Evolutionary conservation across 495 filamentous ascomycete genomes (phyloP).

Genomic region (Podospora bellae-mahoneyi): DNA sequence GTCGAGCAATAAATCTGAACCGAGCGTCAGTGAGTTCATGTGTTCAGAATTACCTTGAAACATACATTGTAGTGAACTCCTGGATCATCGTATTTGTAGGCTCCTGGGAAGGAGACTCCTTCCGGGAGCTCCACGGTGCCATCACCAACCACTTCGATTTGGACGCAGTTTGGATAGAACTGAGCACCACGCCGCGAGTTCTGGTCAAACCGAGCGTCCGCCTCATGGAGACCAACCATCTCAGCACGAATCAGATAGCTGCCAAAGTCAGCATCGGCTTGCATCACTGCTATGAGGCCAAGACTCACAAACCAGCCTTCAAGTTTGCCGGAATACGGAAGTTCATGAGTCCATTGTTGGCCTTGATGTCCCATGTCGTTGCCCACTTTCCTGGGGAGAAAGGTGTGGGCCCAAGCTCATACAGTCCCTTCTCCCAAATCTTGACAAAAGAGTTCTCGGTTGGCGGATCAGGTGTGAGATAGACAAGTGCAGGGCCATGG

Average conservation of each 20-base stretch:
- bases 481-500: conserved; percentile 43
- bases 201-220: conserved; percentile 31
- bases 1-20: conserved; percentile 34
- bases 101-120: conserved; percentile 34
- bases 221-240: conserved; percentile 48
- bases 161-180: conserved; percentile 47
- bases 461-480: conserved; percentile 47
- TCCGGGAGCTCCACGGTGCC: conserved; percentile 34
- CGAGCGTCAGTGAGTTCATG: background rate
- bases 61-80: conserved; percentile 35
- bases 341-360: conserved; percentile 43
- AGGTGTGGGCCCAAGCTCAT: conserved; percentile 24
- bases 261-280: background rate
- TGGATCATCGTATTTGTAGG: conserved; percentile 35
- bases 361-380: conserved; percentile 39
- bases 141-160: conserved; percentile 40
- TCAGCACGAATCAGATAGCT: conserved; percentile 47
- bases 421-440: conserved; percentile 45
- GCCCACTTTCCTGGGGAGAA: conserved; percentile 37
- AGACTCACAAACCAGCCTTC: conserved; percentile 40
- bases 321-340: conserved; percentile 42
- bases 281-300: background rate
- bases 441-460: conserved; percentile 47
- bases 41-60: background rate
- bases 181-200: conserved; percentile 41